Evolutionary conservation across 106 monocot species (phyloP).

Genomic region (Dactylorhiza incarnata): DNA sequence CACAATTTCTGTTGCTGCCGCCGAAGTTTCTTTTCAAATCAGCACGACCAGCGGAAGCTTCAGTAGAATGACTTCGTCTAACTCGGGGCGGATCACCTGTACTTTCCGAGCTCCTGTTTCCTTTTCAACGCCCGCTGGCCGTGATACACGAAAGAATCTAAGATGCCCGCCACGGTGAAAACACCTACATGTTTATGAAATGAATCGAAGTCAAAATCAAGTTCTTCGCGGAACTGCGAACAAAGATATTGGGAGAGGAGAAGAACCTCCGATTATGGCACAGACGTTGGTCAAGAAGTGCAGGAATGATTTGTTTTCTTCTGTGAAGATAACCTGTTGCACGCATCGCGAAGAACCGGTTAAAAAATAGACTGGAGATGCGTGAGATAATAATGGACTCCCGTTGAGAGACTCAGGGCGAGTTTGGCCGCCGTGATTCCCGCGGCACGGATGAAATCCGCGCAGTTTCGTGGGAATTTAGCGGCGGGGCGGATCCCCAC

Average conservation of each 20-base stretch:
- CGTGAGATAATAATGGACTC: background rate
- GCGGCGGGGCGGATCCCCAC: no score
- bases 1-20: background rate
- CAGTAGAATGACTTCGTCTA: background rate
- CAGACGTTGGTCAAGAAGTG: slow-evolving; percentile 27
- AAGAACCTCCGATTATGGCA: slow-evolving; percentile 24
- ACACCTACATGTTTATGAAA: slow-evolving; percentile 38
- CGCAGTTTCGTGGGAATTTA: no score
- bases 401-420: background rate
- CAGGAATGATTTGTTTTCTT: slow-evolving; percentile 20
- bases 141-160: slow-evolving; percentile 83
- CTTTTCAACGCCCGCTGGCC: slow-evolving; percentile 88
- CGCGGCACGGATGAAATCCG: no score
- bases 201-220: background rate
- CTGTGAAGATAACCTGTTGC: slow-evolving; percentile 23
- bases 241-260: background rate
- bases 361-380: background rate
- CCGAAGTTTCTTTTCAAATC: background rate
- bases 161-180: slow-evolving; percentile 84
- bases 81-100: slow-evolving; percentile 29
- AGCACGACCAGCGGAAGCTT: no score
- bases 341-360: background rate
- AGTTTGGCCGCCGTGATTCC: no score
- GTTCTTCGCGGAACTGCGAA: no score
- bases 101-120: slow-evolving; percentile 86